Evolutionary conservation across 176 grass and related monocot genomes (phyloP), one percentile per base, ranked within the genome.

Genomic region (Sorghum bicolor): DNA sequence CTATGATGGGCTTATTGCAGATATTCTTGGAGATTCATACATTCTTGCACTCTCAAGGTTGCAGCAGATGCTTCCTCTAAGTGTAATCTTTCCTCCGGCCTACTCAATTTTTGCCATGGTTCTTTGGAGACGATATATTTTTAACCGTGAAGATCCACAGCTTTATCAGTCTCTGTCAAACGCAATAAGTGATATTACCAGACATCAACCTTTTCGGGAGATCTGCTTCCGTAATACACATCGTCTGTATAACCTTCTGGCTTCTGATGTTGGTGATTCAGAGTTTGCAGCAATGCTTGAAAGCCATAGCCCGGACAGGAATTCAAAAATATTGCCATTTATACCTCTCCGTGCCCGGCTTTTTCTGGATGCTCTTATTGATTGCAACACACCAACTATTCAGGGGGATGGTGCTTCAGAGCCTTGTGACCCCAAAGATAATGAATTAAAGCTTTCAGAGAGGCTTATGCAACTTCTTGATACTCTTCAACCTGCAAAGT

Each of bases 61-160:
- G 87, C 97, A 99, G 80, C 89, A 85, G 43, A 81, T 84, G 65
- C 89, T 99, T 85, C 89, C 93, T 75, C 70, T 99, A 44, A 93
- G 45, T 82, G 83, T 91, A 67, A 75, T 94, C 58, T 83, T 99
- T 70, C 87, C 93, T 90, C 86, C 93, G 75, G 81, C 93, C 30
- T 99, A 99, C 84, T 94, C 97, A 37, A 88, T 99, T 77, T 99
- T 99, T 85, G 97, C 91, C 76, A 91, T 96, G 88, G 89, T 94
- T 38, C 91, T 94, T 85, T 99, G 97, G 97, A 96, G 82, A 52
- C 86, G 86, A 13, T 91, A 92, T 94, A 94, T 94, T 68, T 83
- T 90, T 80, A 96, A 55, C 31, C 93, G 91, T 60, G 97, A 99
- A 82, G 97, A 99, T 82, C 65, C 86, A 33, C 93, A 90, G 40